Conservation (phyloP, 2,329 filamentous ascomycete genomes). For the Neofusicoccum sp. region DNA sequence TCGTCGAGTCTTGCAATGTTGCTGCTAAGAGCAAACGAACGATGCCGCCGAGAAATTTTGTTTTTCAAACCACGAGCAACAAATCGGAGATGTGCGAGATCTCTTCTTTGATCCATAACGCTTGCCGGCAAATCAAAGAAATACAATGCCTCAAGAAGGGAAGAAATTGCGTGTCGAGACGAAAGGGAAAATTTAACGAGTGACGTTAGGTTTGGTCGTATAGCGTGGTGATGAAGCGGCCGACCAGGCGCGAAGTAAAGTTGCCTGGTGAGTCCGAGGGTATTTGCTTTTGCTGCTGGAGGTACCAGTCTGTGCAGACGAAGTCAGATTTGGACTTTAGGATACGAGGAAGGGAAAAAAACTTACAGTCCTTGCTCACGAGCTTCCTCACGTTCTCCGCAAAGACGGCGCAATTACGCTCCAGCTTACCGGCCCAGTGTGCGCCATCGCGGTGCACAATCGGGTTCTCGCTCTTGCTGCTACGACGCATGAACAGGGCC, state of each 20-base stretch:
- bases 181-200: not conserved
- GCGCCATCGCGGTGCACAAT: conserved; percentile 12
- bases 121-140: conserved; percentile 10
- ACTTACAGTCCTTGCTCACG: conserved; percentile 15
- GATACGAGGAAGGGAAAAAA: not conserved
- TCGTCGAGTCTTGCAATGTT: conserved; percentile 1
- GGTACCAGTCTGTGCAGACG: conserved; percentile 1
- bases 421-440: conserved; percentile 9
- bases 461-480: conserved; percentile 14
- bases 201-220: conserved; percentile 11
- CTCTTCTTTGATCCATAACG: not conserved
- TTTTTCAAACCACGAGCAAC: conserved; percentile 10
- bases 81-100: not conserved
- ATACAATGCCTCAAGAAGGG: conserved; percentile 10
- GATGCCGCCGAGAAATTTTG: not conserved
- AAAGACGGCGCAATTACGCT: conserved; percentile 4
- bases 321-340: not conserved
- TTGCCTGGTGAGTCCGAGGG: conserved; percentile 14
- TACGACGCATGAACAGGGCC: conserved; percentile 38
- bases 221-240: conserved; percentile 11
- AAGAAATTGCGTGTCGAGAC: not conserved
- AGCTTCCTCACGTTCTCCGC: conserved; percentile 9
- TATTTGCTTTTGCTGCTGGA: conserved; percentile 15
- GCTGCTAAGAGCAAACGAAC: conserved; percentile 4
- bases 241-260: conserved; percentile 16